Conservation (phyloP, 202 grass and related monocot genomes). For the Cymbopogon flexuosus region DNA sequence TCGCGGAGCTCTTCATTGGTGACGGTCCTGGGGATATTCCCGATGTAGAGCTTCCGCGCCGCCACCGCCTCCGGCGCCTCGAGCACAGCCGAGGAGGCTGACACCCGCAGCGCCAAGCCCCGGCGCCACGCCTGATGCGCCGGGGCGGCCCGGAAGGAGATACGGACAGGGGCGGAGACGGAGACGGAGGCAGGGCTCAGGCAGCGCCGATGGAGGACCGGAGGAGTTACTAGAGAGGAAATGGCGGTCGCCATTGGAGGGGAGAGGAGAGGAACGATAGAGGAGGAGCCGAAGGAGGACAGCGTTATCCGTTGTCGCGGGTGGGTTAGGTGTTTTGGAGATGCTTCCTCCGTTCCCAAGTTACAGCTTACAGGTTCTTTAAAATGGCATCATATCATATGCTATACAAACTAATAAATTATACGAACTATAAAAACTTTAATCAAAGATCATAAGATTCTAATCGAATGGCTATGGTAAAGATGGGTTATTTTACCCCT, state of each 20-base stretch:
- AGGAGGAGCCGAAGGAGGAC: not conserved
- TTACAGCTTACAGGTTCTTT: no score
- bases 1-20: slow-evolving; percentile 62
- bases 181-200: not conserved
- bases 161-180: not conserved
- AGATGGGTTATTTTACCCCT: no score
- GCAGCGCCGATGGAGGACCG: not conserved
- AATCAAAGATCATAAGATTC: no score
- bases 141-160: slow-evolving; percentile 14
- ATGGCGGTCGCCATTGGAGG: slow-evolving; percentile 39
- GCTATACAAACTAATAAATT: no score
- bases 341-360: no score
- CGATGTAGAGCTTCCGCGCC: slow-evolving; percentile 79
- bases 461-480: no score
- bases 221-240: slow-evolving; percentile 33
- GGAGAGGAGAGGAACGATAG: not conserved
- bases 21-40: slow-evolving; percentile 81
- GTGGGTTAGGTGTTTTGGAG: not conserved
- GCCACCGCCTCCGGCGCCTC: slow-evolving; percentile 40
- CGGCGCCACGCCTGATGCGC: slow-evolving; percentile 13
- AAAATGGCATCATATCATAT: no score
- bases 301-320: slow-evolving; percentile 47
- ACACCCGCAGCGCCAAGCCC: slow-evolving; percentile 24
- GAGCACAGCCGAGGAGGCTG: slow-evolving; percentile 39
- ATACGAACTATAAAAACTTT: no score